Evolutionary conservation across 2,329 filamentous ascomycete genomes (phyloP), one percentile per base, ranked within the genome.

Genomic region (Teratosphaeria gauchensis): DNA sequence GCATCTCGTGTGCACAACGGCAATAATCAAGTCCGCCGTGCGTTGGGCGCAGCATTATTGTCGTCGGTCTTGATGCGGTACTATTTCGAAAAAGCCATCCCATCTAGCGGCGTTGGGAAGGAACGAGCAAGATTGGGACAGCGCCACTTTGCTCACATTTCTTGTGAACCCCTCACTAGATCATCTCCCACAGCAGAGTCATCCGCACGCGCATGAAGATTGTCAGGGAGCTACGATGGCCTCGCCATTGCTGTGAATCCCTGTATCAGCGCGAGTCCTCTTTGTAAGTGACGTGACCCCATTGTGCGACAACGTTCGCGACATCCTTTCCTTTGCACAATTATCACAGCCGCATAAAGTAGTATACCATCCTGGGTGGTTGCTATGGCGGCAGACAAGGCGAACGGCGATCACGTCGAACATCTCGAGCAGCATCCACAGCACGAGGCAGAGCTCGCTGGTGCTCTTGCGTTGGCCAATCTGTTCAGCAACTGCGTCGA

Each of bases 401-500:
- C 56, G 28, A 54, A 61, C 24, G 55, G 58, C 48, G 61, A 64
- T 11, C 66, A 68, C 57, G 55, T 63, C 57, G 66, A 70, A 51
- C 65, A 69, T 57, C 54, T 64, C 56, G 68, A 69, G 55, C 53
- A 61, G 30, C 61, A 63, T 35, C 61, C 64, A 28, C 61, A 67
- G 46, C 66, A 71, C 53, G 69, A 71, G 61, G 67, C 61, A 31
- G 59, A 65, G 11, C 71, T 78, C 35, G 68, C 68, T 32, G 72
- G 74, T 56, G 75, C 76, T 46, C 67, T 75, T 54, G 72, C 73
- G 6, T 72, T 79, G 12, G 75, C 76, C 28, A 73, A 68, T 31
- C 72, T 77, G 33, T 78, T 78, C 72, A 76, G 75, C 65, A 74
- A 73, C 53, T 78, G 76, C 60, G 76, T 78, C 51, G 77, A 78